Base-by-base conservation (phyloP, 2,329 filamentous ascomycete species). In the Pseudophaeomoniella oleicola region DNA sequence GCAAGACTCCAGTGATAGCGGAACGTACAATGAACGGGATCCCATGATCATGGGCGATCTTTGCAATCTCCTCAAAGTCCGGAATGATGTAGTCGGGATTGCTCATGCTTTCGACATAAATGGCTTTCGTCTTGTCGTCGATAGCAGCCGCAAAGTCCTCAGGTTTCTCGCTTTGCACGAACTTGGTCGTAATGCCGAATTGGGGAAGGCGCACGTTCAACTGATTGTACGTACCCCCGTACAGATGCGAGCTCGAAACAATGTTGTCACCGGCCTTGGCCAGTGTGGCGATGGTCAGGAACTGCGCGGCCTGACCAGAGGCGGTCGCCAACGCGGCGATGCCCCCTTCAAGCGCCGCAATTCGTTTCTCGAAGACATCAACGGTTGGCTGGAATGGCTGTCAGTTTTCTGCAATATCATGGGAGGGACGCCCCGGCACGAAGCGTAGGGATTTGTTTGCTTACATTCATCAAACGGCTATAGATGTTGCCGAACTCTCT, bases 401-500 rank as follows among this genome's bases (percentile, higher is more conserved):
- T n/a, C n/a, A n/a, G n/a, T n/a, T n/a, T n/a, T n/a, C n/a, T n/a
- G n/a, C n/a, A n/a, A n/a, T n/a, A n/a, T n/a, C n/a, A n/a, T n/a
- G n/a, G n/a, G n/a, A n/a, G n/a, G n/a, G n/a, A n/a, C n/a, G n/a
- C n/a, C n/a, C n/a, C n/a, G n/a, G n/a, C n/a, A n/a, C n/a, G n/a
- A n/a, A n/a, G n/a, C n/a, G n/a, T n/a, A n/a, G n/a, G n/a, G n/a
- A n/a, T n/a, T n/a, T n/a, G n/a, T n/a, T n/a, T n/a, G n/a, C n/a
- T n/a, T n/a, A n/a, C n/a, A n/a, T 96, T 94, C 81, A 83, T 85
- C 51, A 98, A 85, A 45, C 90, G 84, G 58, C 80, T 90, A 71
- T 98, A 98, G 59, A 96, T 93, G 64, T 96, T 96, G 62, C 87
- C 90, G 51, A 83, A 81, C 63, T 96, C 86, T 66, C 96, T 92